A percentile compares a stretch with the other conserved stretches of the same genome.
phyloP scores from a whole-genome alignment of 306 rosid genomes.

The Senna siamea region DNA sequence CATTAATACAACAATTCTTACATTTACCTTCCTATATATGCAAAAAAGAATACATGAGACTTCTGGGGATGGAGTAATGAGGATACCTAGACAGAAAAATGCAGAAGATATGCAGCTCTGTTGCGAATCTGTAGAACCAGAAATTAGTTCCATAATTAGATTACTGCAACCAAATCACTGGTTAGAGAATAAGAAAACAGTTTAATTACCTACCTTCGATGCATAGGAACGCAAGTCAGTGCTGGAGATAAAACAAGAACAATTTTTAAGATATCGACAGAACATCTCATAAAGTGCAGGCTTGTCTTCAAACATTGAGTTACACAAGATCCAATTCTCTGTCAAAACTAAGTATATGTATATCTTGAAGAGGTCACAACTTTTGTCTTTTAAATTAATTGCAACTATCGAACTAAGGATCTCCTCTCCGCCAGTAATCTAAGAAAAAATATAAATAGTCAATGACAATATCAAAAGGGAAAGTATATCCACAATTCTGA shows the following conservation, averaged over 20 bases:
- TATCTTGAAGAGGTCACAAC: slow-evolving; percentile 71
- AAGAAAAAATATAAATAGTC: slow-evolving; percentile 26
- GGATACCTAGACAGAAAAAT: slow-evolving; percentile 55
- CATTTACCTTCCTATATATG: too few relatives aligned
- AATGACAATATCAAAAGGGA: slow-evolving; percentile 15
- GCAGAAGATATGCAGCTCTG: slow-evolving; percentile 78
- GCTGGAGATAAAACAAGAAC: slow-evolving; percentile 73
- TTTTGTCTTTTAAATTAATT: slow-evolving; percentile 67
- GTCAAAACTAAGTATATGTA: slow-evolving; percentile 74
- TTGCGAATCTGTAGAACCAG: slow-evolving; percentile 71
- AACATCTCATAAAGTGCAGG: slow-evolving; percentile 64
- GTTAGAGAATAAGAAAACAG: slow-evolving; percentile 23
- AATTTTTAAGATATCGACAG: slow-evolving; percentile 60
- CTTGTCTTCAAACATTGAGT: slow-evolving; percentile 47
- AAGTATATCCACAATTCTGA: slow-evolving; percentile 15
- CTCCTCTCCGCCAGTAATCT: slow-evolving; percentile 66
- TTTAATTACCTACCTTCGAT: slow-evolving; percentile 65
- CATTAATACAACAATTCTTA: too few relatives aligned
- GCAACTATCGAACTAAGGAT: slow-evolving; percentile 59
- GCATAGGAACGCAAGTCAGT: slow-evolving; percentile 83
- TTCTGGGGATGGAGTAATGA: neutral
- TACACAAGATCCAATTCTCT: slow-evolving; percentile 78
- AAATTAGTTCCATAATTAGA: slow-evolving; percentile 23
- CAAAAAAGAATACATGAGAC: slow-evolving; percentile 17
- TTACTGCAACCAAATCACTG: neutral